Evolutionary conservation across 1,284 basidiomycete species (phyloP), one percentile per base, ranked within the genome.

Genomic region (Boletus smithii): DNA sequence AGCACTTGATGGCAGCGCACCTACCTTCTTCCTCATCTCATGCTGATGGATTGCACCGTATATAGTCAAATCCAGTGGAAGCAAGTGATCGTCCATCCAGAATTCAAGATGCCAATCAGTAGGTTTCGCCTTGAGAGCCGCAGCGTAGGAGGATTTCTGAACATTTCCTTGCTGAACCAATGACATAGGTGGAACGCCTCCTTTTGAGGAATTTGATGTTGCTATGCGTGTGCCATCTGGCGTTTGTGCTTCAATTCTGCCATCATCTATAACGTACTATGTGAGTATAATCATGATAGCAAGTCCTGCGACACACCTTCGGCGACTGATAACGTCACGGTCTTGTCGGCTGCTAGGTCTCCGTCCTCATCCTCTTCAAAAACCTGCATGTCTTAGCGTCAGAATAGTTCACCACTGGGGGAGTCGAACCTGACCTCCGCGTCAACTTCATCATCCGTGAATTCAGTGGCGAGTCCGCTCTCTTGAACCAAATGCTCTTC

Each of bases 21-120:
- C 77, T 8, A 75, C 69, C 61, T 85, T 83, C 67, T 85, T 86
- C 48, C 87, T 76, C 62, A 80, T 78, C 62, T 93, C 90, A 61
- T 90, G 84, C 53, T 89, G 87, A 65, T 98, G 93, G 34, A 98
- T 87, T 0, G 93, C 95, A 3, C 95, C 95, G 61, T 97, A 99
- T 49, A 99, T 86, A 1, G 97, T 99, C 51, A 95, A 79, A 63
- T 94, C 88, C 51, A 95, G 71, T 0, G 86, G 84, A 20, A 99
- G 71, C 13, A 81, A 71, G 50, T 91, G 82, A 48, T 90, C 92
- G 58, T 92, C 91, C 78, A 98, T 87, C 16, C 81, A 87, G 67
- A 99, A 99, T 65, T 95, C 89, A 39, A 99, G 79, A 65, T 99
- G 95, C 92, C 94, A 99, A 61, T 99, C 95, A 18, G 79, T 81